A percentile compares a stretch with the other conserved stretches of the same genome.
Evolutionary conservation across 768 basidiomycete species (phyloP).

Genomic region (Ramaria rubella): DNA sequence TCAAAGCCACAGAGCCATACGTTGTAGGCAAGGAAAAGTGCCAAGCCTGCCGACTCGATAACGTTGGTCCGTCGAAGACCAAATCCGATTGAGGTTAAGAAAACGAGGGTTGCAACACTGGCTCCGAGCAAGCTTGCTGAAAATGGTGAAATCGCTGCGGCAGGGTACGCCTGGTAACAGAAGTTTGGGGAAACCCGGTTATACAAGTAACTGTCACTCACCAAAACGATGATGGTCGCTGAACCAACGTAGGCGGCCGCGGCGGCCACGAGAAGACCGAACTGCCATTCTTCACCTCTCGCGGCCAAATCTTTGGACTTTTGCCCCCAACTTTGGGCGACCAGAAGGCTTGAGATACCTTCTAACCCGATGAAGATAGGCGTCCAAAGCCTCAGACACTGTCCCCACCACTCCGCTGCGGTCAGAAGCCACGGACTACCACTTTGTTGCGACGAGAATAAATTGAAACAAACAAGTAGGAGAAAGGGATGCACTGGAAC

Average conservation of each 20-base stretch:
- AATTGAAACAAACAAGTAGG: conserved; percentile 80
- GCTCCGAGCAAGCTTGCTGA: conserved; percentile 86
- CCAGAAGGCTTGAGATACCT: conserved; percentile 75
- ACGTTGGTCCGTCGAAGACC: conserved; percentile 83
- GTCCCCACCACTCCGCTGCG: conserved; percentile 67
- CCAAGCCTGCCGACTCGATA: conserved; percentile 83
- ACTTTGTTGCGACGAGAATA: conserved; percentile 48
- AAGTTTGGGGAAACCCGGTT: background rate
- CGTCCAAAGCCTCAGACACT: conserved; percentile 59
- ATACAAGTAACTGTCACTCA: conserved; percentile 33
- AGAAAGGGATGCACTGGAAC: conserved; percentile 84
- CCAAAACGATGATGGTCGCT: conserved; percentile 81
- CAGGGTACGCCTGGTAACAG: conserved; percentile 60
- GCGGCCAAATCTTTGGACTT: conserved; percentile 64
- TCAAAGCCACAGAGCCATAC: conserved; percentile 86
- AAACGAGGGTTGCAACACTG: conserved; percentile 81
- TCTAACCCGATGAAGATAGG: conserved; percentile 79
- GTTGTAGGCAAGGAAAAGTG: conserved; percentile 84
- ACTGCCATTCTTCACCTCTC: conserved; percentile 72
- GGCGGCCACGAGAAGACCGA: conserved; percentile 66
- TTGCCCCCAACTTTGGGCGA: conserved; percentile 76
- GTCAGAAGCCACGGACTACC: conserved; percentile 39
- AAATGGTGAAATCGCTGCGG: conserved; percentile 75
- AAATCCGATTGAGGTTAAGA: conserved; percentile 89
- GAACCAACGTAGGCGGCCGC: conserved; percentile 76